Evolutionary conservation across 1,284 basidiomycete species (phyloP).

Genomic region (Athelia sp.): DNA sequence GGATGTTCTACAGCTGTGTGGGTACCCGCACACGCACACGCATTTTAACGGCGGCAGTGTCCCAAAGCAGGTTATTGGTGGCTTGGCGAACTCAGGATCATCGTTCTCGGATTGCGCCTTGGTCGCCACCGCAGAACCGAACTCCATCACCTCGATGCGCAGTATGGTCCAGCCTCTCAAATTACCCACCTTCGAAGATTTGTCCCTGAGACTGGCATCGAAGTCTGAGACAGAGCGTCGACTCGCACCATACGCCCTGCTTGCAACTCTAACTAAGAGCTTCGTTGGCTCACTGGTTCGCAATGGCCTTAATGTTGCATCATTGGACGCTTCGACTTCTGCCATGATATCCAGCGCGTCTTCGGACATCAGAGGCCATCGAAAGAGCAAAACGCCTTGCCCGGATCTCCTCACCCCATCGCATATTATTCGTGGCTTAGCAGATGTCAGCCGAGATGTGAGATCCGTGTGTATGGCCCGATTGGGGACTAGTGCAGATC

Average conservation of each 20-base stretch:
- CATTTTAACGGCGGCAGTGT: not conserved
- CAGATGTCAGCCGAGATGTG: not conserved
- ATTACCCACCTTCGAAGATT: constrained; percentile 6
- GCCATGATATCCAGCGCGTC: not conserved
- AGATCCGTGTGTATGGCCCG: not conserved
- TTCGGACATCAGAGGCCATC: not conserved
- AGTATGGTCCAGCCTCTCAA: constrained; percentile 5
- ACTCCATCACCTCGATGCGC: constrained; percentile 10
- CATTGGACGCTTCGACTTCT: not conserved
- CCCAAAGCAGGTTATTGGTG: no score
- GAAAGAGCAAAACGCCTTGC: not conserved
- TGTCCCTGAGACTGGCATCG: constrained; percentile 1
- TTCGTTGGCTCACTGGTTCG: constrained; percentile 31
- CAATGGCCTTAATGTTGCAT: constrained; percentile 27
- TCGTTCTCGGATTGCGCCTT: not conserved
- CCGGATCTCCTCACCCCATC: not conserved
- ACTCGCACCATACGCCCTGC: constrained; percentile 40
- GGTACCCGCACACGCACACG: not conserved
- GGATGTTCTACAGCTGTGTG: not conserved
- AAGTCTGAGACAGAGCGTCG: constrained; percentile 24
- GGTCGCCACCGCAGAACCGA: not conserved
- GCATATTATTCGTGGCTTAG: constrained; percentile 1
- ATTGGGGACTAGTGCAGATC: not conserved
- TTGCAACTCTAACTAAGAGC: constrained; percentile 32
- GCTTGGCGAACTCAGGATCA: not conserved